A percentile compares a stretch with the other conserved stretches of the same genome.
phyloP scores from a whole-genome alignment of 768 basidiomycete species.

The Suillus paluster region DNA sequence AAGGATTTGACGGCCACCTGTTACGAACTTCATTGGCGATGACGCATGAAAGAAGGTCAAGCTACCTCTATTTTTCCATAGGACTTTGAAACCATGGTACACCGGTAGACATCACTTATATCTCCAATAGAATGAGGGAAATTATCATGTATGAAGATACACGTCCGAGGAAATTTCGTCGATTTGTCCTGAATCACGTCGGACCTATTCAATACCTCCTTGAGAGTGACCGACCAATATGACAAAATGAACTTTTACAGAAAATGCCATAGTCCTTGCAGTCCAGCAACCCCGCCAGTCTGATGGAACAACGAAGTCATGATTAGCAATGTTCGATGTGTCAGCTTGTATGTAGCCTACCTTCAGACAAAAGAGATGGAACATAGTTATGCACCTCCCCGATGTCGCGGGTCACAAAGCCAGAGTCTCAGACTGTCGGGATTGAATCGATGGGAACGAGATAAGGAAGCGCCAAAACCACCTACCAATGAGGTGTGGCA shows the following conservation, averaged over 20 bases:
- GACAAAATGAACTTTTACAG: neutral
- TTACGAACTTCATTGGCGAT: neutral
- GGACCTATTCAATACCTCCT: neutral
- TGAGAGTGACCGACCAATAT: neutral
- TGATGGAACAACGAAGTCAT: neutral
- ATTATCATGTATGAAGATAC: neutral
- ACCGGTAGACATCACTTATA: conserved; percentile 5
- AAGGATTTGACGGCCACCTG: conserved; percentile 1
- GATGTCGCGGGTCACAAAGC: neutral
- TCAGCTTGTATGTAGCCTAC: neutral
- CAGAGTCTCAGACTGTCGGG: neutral
- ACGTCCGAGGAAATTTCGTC: neutral
- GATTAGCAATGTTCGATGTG: neutral
- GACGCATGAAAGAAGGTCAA: neutral
- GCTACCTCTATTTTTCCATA: conserved; percentile 7
- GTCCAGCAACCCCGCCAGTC: neutral
- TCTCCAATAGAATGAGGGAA: neutral
- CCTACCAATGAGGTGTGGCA: too few relatives aligned
- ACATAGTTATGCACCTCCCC: neutral
- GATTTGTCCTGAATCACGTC: neutral
- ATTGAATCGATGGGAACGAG: neutral
- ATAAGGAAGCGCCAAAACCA: neutral
- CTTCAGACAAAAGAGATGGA: neutral
- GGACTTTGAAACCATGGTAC: conserved; percentile 2
- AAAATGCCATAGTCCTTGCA: neutral